These are phyloP conservation scores for Phytophthora pseudosyringae DNA, from an alignment of 352 stramenopile genomes.

Conservation along the genomic window DNA sequence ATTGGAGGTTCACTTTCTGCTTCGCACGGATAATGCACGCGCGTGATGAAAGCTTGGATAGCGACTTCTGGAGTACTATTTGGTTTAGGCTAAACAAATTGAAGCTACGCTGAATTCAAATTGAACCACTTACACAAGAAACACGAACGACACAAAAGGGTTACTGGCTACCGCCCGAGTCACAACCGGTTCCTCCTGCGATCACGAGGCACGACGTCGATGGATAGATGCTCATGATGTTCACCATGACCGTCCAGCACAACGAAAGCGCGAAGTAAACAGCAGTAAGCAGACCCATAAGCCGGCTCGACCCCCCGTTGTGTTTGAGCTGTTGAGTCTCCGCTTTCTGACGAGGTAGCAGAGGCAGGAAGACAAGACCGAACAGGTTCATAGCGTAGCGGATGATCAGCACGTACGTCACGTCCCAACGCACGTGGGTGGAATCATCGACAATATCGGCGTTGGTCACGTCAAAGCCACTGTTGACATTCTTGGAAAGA, in stretches of 20 bases:
- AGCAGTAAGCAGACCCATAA: no score
- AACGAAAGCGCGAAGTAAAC: constrained; percentile 38
- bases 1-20: constrained; percentile 8
- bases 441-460: constrained; percentile 48
- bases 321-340: constrained; percentile 50
- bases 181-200: constrained; percentile 32
- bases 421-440: constrained; percentile 40
- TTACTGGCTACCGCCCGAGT: constrained; percentile 8
- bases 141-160: background rate
- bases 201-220: constrained; percentile 32
- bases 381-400: constrained; percentile 43
- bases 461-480: constrained; percentile 50
- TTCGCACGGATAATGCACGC: constrained; percentile 3
- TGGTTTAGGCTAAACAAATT: background rate
- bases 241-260: constrained; percentile 37
- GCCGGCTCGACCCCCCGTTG: constrained; percentile 40
- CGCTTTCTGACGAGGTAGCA: constrained; percentile 54
- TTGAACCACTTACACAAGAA: no score
- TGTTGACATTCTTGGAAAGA: constrained; percentile 48
- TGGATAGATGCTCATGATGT: constrained; percentile 40
- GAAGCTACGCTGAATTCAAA: background rate
- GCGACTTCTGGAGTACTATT: background rate
- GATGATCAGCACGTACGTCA: constrained; percentile 52
- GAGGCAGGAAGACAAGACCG: constrained; percentile 36
- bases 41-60: background rate